These are phyloP conservation scores for Phytophthora fragariaefolia DNA, from an alignment of 352 stramenopile genomes.

Conservation along the genomic window DNA sequence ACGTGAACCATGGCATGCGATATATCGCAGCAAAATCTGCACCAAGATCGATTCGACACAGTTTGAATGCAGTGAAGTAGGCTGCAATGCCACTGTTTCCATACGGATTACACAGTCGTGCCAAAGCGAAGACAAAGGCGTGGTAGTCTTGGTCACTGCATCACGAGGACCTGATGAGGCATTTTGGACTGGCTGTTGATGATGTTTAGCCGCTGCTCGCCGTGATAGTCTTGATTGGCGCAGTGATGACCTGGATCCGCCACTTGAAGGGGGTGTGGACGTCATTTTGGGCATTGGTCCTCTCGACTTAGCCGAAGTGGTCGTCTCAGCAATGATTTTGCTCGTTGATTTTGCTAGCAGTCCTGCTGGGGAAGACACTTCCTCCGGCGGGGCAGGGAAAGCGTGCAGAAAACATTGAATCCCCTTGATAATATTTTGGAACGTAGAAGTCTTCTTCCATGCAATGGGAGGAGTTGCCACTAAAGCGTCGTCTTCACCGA, in stretches of 20 bases:
- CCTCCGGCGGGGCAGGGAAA: slow-evolving; percentile 52
- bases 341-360: not conserved
- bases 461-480: slow-evolving; percentile 21
- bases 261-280: slow-evolving; percentile 2
- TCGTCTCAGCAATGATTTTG: slow-evolving; percentile 6
- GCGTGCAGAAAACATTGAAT: slow-evolving; percentile 74
- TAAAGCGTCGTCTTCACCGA: slow-evolving; percentile 30
- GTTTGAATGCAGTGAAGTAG: slow-evolving; percentile 71
- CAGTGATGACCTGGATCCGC: slow-evolving; percentile 9
- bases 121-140: slow-evolving; percentile 30
- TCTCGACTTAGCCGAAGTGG: slow-evolving; percentile 2
- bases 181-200: slow-evolving; percentile 17
- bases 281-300: not conserved
- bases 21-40: slow-evolving; percentile 85
- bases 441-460: slow-evolving; percentile 51
- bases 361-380: not conserved
- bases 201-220: slow-evolving; percentile 14
- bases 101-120: slow-evolving; percentile 61
- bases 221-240: slow-evolving; percentile 26
- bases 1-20: slow-evolving; percentile 80
- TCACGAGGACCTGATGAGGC: not conserved
- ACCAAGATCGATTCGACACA: slow-evolving; percentile 74
- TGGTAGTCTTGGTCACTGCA: slow-evolving; percentile 15
- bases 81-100: slow-evolving; percentile 59
- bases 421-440: slow-evolving; percentile 85